Conservation (phyloP, 2,329 filamentous ascomycete species). For the Verticillium tricorpus region DNA sequence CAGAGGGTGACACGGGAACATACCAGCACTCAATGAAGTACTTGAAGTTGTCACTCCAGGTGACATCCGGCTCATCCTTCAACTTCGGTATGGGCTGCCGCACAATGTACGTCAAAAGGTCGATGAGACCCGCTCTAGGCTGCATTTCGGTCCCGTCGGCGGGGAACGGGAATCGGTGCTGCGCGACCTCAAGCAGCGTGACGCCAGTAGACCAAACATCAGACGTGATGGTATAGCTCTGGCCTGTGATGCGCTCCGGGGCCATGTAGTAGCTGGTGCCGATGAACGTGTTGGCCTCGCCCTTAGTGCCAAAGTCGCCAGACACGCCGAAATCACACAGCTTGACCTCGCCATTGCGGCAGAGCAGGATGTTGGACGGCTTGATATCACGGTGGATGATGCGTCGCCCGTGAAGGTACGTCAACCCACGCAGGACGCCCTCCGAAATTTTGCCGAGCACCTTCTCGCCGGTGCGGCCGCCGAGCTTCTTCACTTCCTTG, state of each 20-base stretch:
- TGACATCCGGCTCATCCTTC: conserved; percentile 87
- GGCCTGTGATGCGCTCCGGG: conserved; percentile 93
- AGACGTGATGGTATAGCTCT: conserved; percentile 97
- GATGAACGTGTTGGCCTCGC: conserved; percentile 97
- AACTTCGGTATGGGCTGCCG: conserved; percentile 90
- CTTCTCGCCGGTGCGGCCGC: conserved; percentile 92
- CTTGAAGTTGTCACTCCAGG: conserved; percentile 97
- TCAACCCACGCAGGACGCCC: conserved; percentile 87
- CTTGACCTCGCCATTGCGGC: conserved; percentile 89
- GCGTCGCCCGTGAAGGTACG: conserved; percentile 90
- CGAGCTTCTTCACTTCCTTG: conserved; percentile 92
- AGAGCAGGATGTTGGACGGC: conserved; percentile 92
- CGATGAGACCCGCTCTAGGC: conserved; percentile 86
- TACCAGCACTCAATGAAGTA: conserved; percentile 99
- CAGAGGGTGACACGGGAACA: conserved; percentile 31
- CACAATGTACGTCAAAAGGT: conserved; percentile 95
- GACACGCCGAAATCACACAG: conserved; percentile 98
- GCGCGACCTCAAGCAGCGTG: conserved; percentile 96
- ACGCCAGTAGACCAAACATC: conserved; percentile 98
- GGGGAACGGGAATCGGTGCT: conserved; percentile 97
- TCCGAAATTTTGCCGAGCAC: conserved; percentile 96
- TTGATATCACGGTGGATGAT: conserved; percentile 99
- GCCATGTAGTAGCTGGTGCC: conserved; percentile 99
- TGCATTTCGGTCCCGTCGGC: conserved; percentile 96
- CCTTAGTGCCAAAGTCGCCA: conserved; percentile 96